These are phyloP conservation scores for Backusella tuberculispora DNA, from an alignment of 192 early-diverging fungal species.

Conservation along the genomic window DNA sequence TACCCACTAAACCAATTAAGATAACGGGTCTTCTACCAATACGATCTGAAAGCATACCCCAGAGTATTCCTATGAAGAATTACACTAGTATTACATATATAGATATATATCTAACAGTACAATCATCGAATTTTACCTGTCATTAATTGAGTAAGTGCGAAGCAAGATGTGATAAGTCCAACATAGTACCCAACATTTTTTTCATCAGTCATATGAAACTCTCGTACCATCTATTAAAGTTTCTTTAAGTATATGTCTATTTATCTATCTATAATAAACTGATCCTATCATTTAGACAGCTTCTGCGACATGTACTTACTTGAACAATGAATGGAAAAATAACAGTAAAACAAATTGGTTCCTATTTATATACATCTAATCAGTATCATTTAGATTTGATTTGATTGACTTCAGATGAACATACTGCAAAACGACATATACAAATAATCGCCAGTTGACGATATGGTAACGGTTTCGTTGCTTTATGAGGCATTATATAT, in stretches of 20 bases:
- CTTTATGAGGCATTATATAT: neutral
- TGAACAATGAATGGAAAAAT: constrained; percentile 36
- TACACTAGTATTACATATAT: neutral
- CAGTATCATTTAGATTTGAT: neutral
- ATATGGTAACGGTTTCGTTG: constrained; percentile 16
- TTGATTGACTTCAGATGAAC: neutral
- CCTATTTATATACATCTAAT: neutral
- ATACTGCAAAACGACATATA: constrained; percentile 34
- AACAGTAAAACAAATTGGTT: constrained; percentile 38
- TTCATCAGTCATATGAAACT: constrained; percentile 66
- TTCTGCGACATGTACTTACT: neutral
- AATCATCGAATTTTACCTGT: constrained; percentile 39
- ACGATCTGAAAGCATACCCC: constrained; percentile 71
- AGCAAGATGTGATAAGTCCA: constrained; percentile 52
- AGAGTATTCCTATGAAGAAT: constrained; percentile 44
- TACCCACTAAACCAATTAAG: constrained; percentile 70
- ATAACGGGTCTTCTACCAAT: constrained; percentile 72
- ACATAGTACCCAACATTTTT: constrained; percentile 50
- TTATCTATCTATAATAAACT: neutral
- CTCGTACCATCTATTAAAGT: constrained; percentile 50
- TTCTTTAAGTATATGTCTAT: neutral
- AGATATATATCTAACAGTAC: neutral
- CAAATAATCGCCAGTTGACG: constrained; percentile 30
- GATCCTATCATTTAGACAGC: neutral
- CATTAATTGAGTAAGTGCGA: constrained; percentile 54